Evolutionary conservation across 768 basidiomycete genomes (phyloP).

Genomic region (Hygrophoropsis aurantiaca): DNA sequence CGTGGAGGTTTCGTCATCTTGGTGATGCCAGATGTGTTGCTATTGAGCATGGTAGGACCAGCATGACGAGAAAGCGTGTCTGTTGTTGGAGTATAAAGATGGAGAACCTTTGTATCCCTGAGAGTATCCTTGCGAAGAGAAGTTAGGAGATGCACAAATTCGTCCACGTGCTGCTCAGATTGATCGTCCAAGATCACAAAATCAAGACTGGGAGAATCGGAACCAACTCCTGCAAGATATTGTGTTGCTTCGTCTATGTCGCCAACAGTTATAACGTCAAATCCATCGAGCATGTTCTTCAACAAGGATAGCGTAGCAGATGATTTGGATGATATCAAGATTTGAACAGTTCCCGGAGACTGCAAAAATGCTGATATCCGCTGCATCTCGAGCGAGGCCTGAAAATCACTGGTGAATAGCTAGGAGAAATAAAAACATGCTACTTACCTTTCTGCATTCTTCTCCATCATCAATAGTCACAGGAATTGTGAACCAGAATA

Average conservation of each 20-base stretch:
- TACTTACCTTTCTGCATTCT: constrained; percentile 56
- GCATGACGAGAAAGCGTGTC: constrained; percentile 50
- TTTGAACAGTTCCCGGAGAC: constrained; percentile 43
- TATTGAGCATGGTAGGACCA: constrained; percentile 42
- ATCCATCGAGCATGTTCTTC: constrained; percentile 54
- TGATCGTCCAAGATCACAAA: constrained; percentile 71
- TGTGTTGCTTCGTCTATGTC: constrained; percentile 47
- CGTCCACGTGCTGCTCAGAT: constrained; percentile 55
- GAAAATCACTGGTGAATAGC: background rate
- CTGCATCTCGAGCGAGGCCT: constrained; percentile 50
- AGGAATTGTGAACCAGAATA: constrained; percentile 75
- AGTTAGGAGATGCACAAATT: constrained; percentile 51
- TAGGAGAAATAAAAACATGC: background rate
- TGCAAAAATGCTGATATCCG: constrained; percentile 47
- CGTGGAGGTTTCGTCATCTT: constrained; percentile 75
- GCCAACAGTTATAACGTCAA: constrained; percentile 44
- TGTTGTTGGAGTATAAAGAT: constrained; percentile 71
- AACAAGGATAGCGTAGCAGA: constrained; percentile 57
- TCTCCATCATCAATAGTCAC: constrained; percentile 55
- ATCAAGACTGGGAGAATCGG: constrained; percentile 43
- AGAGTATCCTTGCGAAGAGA: constrained; percentile 38
- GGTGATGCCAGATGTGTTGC: constrained; percentile 52
- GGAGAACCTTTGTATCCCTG: constrained; percentile 61
- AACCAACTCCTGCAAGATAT: constrained; percentile 35
- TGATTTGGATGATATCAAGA: constrained; percentile 61